Evolutionary conservation across 176 grass and related monocot genomes (phyloP), one percentile per base, ranked within the genome.

Genomic region (Dendrocalamus sinicus): DNA sequence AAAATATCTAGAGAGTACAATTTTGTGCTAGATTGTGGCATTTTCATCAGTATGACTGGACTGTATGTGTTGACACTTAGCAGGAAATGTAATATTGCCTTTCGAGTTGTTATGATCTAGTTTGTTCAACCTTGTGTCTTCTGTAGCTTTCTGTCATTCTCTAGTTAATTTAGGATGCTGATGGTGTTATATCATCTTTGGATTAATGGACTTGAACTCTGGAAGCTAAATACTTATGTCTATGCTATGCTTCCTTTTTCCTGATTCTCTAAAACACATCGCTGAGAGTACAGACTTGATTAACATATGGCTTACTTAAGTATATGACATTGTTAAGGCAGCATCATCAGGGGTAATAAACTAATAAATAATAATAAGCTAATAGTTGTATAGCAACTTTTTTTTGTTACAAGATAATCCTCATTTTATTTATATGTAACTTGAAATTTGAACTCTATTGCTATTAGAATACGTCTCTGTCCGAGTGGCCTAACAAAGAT

Each of bases 91-190:
- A 51, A 30, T 30, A 30, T 30, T 30, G 28, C n/a, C 35, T 12
- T 41, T 82, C 70, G 12, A 30, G 4, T 62, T 43, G 13, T 75
- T 76, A 70, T 46, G 45, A 44, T 80, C 3, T 70, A 61, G 12
- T 17, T 59, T 9, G 12, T 81, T 46, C 70, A 53, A 9, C 73
- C 46, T 74, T 28, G 40, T 72, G 12, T 37, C 24, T 70, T 67
- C 3, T 82, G 19, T 12, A 71, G 8, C 12, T 60, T 71, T n/a
- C 0, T 47, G 51, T 5, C 43, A 60, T 58, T 53, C 54, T 63
- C 30, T 78, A 1, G 8, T 53, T 83, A 82, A 77, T 48, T 77
- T 52, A 62, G 30, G 17, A 79, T 84, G 35, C 39, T 73, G 58
- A 73, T 35, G 32, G 23, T 74, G 50, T 12, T n/a, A 20, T 63